A percentile compares a stretch with the other conserved stretches of the same genome.
These are phyloP conservation scores for Pezicula rhizophila DNA, from an alignment of 2,329 filamentous ascomycete genomes.

Conservation along the genomic window DNA sequence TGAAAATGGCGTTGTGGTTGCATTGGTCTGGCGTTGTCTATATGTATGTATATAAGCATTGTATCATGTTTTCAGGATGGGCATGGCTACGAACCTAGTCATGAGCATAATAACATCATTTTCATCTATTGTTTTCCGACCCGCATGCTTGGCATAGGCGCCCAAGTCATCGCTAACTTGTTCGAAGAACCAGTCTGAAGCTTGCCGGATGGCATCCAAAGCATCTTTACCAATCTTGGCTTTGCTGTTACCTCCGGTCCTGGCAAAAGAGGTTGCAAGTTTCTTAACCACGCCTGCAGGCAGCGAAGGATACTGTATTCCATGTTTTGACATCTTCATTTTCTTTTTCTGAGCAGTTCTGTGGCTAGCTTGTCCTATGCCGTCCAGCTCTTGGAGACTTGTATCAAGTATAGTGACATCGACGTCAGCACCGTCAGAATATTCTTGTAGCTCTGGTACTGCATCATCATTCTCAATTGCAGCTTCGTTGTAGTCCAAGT, in stretches of 20 bases:
- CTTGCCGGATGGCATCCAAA: slow-evolving; percentile 68
- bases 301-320: slow-evolving; percentile 69
- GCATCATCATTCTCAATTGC: slow-evolving; percentile 20
- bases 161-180: slow-evolving; percentile 75
- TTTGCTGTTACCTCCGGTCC: slow-evolving; percentile 58
- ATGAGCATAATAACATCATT: slow-evolving; percentile 77
- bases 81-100: slow-evolving; percentile 58
- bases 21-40: slow-evolving; percentile 72
- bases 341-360: slow-evolving; percentile 39
- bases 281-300: slow-evolving; percentile 69
- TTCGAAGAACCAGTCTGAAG: slow-evolving; percentile 89
- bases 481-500: slow-evolving; percentile 16
- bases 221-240: slow-evolving; percentile 68
- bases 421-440: background rate
- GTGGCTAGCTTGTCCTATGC: slow-evolving; percentile 1
- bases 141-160: slow-evolving; percentile 75
- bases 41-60: slow-evolving; percentile 39
- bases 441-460: slow-evolving; percentile 4
- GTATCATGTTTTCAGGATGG: background rate
- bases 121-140: slow-evolving; percentile 79
- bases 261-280: slow-evolving; percentile 64
- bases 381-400: slow-evolving; percentile 9
- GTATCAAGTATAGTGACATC: slow-evolving; percentile 15
- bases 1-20: slow-evolving; percentile 70
- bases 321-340: slow-evolving; percentile 59